Base-by-base conservation (phyloP, 2,329 filamentous ascomycete species). In the Diaporthe humulicola region DNA sequence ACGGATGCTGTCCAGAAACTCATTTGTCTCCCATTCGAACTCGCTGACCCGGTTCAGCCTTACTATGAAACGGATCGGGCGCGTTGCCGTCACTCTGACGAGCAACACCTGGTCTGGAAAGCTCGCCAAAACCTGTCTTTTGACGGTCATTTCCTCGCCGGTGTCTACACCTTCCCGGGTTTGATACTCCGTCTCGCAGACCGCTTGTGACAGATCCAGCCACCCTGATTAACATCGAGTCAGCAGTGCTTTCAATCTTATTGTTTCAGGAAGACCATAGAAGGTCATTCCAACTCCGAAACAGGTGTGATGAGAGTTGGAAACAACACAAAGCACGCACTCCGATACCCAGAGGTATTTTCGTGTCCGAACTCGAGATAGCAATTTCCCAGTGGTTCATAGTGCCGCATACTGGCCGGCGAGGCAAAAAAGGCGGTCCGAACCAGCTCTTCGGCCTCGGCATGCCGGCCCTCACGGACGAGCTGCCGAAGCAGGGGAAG, bases 361-460 rank as follows among this genome's bases (percentile, higher is more conserved):
- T 56, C 74, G 56, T 86, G 84, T 9, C 80, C 82, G 74, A 87
- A 84, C 36, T 86, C 83, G 6, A 88, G 52, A n/a, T 82, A 83
- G 12, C 86, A 77, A 8, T 76, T 79, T 0, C 82, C 83, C 12
- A 84, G 70, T 3, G 83, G 86, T 74, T 88, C 87, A 75, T 88
- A 88, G 75, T 88, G 85, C 52, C 87, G 82, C 78, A 87, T 86
- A 56, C 83, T 84, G 60, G 84, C 82, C 17, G 87, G 86, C 17
- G 82, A 86, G 33, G 85, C 84, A 75, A 87, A 86, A 76, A 88
- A 88, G 6, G 84, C 83, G 56, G 79, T 79, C 60, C 81, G 78
- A 36, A 83, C 82, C 25, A 87, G 77, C 66, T 82, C 81, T 77
- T 87, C 86, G 4, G 86, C 86, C 70, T 85, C 82, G 19, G 70